phyloP scores from a whole-genome alignment of 1,284 basidiomycete species.

The Cutaneotrichosporon sp. region DNA sequence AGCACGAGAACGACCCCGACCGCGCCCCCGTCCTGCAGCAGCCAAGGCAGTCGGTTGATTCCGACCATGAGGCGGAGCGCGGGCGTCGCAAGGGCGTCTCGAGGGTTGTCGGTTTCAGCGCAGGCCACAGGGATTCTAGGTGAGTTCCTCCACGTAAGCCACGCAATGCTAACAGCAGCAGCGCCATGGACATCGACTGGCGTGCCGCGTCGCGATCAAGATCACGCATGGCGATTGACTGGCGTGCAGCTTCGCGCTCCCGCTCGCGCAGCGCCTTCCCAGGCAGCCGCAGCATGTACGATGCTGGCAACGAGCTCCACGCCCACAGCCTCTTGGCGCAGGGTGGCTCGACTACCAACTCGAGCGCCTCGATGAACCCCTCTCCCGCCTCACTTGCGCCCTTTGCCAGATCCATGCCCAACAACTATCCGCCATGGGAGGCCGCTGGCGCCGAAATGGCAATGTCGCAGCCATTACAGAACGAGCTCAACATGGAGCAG shows the following conservation, averaged over 20 bases:
- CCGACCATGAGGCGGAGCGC: slow-evolving; percentile 51
- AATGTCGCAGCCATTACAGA: slow-evolving; percentile 26
- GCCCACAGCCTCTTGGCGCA: slow-evolving; percentile 55
- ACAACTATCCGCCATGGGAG: slow-evolving; percentile 26
- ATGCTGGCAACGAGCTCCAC: slow-evolving; percentile 49
- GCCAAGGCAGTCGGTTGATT: background rate
- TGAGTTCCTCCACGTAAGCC: slow-evolving; percentile 11
- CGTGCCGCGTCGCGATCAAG: slow-evolving; percentile 86
- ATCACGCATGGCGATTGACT: slow-evolving; percentile 74
- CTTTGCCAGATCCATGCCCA: slow-evolving; percentile 30
- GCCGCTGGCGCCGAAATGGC: slow-evolving; percentile 24
- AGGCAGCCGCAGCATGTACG: slow-evolving; percentile 44
- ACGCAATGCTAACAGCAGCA: slow-evolving; percentile 27
- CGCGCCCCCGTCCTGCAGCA: background rate
- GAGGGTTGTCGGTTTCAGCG: slow-evolving; percentile 55
- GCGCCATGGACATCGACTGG: slow-evolving; percentile 80
- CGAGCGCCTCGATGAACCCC: slow-evolving; percentile 55
- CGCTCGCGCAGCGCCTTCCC: slow-evolving; percentile 50
- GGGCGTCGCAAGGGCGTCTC: slow-evolving; percentile 56
- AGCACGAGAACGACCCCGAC: background rate
- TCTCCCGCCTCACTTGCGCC: slow-evolving; percentile 24
- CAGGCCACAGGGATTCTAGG: slow-evolving; percentile 37
- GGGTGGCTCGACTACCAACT: slow-evolving; percentile 49
- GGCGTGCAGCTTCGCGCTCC: slow-evolving; percentile 56
- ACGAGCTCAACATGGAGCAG: slow-evolving; percentile 30